A percentile compares a stretch with the other conserved stretches of the same genome.
Conservation (phyloP, 1,284 basidiomycete species). For the Boletus sp. region DNA sequence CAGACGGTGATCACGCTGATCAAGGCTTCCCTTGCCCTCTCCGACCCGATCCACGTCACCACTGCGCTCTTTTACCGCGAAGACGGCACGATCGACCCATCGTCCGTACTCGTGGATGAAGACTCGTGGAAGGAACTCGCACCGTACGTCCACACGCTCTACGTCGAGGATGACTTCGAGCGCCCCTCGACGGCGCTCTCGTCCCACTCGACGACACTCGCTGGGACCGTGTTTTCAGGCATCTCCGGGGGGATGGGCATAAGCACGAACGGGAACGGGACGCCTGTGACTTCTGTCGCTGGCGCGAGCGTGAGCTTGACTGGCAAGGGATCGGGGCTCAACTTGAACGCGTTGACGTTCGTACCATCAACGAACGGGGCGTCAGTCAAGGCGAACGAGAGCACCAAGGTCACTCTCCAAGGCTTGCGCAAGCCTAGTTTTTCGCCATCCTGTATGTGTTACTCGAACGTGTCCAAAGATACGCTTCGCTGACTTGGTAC, state of each 20-base stretch:
- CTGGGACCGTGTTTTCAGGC: too few species aligned
- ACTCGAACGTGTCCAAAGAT: neutral
- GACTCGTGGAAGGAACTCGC: slow-evolving; percentile 40
- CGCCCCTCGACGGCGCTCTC: slow-evolving; percentile 19
- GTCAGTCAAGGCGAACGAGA: slow-evolving; percentile 26
- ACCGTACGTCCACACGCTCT: slow-evolving; percentile 37
- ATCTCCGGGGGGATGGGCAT: too few species aligned
- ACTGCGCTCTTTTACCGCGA: slow-evolving; percentile 35
- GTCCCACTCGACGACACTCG: neutral
- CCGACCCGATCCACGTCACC: slow-evolving; percentile 25
- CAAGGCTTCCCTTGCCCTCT: slow-evolving; percentile 31
- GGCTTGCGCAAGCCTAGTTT: slow-evolving; percentile 23
- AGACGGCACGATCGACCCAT: slow-evolving; percentile 33
- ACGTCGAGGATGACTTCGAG: slow-evolving; percentile 36
- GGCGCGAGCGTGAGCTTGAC: too few species aligned
- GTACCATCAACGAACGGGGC: slow-evolving; percentile 16
- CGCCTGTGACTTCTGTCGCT: too few species aligned
- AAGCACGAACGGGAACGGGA: too few species aligned
- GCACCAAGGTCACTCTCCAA: slow-evolving; percentile 15
- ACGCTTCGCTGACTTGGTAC: slow-evolving; percentile 5
- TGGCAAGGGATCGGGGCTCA: slow-evolving; percentile 16
- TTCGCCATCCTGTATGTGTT: slow-evolving; percentile 30
- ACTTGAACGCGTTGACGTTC: slow-evolving; percentile 32
- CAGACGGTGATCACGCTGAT: slow-evolving; percentile 34
- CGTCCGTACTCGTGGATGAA: slow-evolving; percentile 31